These are phyloP conservation scores for Penicillium sp. DNA, from an alignment of 2,329 filamentous ascomycete species.

Conservation along the genomic window DNA sequence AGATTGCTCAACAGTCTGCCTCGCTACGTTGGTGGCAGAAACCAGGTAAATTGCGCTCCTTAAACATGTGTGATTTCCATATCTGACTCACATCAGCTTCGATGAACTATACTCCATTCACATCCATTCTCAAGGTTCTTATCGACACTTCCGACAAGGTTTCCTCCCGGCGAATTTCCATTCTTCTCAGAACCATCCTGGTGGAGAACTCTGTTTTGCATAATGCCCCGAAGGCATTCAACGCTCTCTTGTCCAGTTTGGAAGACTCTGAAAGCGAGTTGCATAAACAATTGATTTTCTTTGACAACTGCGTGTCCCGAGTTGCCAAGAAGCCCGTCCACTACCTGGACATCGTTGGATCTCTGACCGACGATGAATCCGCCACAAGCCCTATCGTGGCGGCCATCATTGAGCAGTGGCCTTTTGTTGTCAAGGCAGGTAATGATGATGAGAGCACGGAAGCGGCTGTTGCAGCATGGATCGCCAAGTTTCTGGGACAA, in stretches of 20 bases:
- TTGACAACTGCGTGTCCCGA: slow-evolving; percentile 80
- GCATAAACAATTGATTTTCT: slow-evolving; percentile 61
- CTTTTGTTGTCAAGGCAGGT: slow-evolving; percentile 61
- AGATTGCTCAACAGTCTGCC: slow-evolving; percentile 75
- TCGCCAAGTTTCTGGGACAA: slow-evolving; percentile 58
- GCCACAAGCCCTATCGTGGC: slow-evolving; percentile 65
- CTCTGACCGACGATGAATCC: slow-evolving; percentile 37
- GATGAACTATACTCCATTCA: slow-evolving; percentile 45
- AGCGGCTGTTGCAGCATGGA: slow-evolving; percentile 55
- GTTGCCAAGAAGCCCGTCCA: slow-evolving; percentile 78
- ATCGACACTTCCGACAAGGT: slow-evolving; percentile 30
- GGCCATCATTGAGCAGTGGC: slow-evolving; percentile 74
- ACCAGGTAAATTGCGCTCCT: slow-evolving; percentile 42
- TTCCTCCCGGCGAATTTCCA: slow-evolving; percentile 35
- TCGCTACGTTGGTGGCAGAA: slow-evolving; percentile 91
- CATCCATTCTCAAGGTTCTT: slow-evolving; percentile 42
- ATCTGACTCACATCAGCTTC: slow-evolving; percentile 22
- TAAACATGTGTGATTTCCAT: not conserved
- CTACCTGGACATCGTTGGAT: slow-evolving; percentile 60
- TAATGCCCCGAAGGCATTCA: slow-evolving; percentile 33
- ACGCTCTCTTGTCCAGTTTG: slow-evolving; percentile 41
- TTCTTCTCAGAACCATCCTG: slow-evolving; percentile 36
- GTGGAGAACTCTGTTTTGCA: slow-evolving; percentile 40
- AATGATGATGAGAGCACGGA: slow-evolving; percentile 46
- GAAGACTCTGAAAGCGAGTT: slow-evolving; percentile 34